Conservation (phyloP, 2,329 filamentous ascomycete genomes). For the Pseudogymnoascus sp. region DNA sequence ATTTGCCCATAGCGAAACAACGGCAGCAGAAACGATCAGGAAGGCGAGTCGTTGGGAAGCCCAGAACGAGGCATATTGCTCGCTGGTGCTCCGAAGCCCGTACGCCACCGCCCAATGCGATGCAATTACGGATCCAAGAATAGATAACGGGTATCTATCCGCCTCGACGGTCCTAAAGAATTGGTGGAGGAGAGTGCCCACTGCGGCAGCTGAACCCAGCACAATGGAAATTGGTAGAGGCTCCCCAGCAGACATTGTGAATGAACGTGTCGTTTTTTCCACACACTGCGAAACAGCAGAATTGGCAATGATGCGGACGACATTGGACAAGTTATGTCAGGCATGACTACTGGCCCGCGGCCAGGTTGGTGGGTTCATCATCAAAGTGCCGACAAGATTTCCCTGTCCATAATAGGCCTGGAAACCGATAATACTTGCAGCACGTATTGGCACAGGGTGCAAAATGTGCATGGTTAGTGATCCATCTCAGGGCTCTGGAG, state of each 20-base stretch:
- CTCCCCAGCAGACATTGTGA: neutral
- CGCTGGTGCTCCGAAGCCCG: neutral
- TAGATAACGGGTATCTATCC: conserved; percentile 2
- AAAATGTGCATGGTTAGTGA: neutral
- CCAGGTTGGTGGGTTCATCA: conserved; percentile 1
- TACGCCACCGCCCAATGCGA: neutral
- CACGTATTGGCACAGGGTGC: neutral
- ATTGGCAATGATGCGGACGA: neutral
- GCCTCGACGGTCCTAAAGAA: conserved; percentile 1
- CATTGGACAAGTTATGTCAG: conserved; percentile 1
- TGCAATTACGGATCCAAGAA: neutral
- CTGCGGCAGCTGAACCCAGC: conserved; percentile 4
- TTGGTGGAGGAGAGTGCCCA: neutral
- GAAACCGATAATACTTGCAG: neutral
- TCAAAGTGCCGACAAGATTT: neutral
- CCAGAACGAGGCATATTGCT: neutral
- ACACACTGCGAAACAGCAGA: neutral
- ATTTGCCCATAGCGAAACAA: conserved; percentile 4
- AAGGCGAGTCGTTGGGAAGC: neutral
- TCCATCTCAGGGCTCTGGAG: neutral
- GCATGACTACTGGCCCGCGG: neutral
- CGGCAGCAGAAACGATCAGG: neutral
- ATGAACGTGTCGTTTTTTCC: neutral
- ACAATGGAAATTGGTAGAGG: conserved; percentile 1
- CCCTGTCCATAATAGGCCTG: neutral